Evolutionary conservation across 495 filamentous ascomycete genomes (phyloP).

Genomic region (Tuber microsphaerosporum): DNA sequence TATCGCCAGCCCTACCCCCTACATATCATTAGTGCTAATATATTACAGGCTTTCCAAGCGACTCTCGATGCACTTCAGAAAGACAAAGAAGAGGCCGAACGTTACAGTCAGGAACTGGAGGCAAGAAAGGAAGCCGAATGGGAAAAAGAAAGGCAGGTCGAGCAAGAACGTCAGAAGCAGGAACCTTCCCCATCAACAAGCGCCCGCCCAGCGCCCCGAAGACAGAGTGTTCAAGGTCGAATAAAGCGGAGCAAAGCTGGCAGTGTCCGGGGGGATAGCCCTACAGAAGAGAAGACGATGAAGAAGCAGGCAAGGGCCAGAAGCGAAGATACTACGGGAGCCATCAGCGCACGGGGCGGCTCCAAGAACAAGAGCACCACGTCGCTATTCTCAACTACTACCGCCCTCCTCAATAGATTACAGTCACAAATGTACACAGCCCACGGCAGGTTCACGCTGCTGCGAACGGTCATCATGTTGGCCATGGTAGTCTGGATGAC

Average conservation of each 20-base stretch:
- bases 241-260: constrained; percentile 14
- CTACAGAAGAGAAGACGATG: constrained; percentile 4
- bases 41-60: constrained; percentile 28
- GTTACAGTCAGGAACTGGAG: constrained; percentile 44
- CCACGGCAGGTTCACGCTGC: constrained; percentile 44
- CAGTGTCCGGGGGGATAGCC: constrained; percentile 11
- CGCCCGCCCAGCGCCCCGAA: constrained; percentile 14
- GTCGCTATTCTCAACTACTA: constrained; percentile 56
- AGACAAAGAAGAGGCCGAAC: constrained; percentile 53
- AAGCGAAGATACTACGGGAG: constrained; percentile 5
- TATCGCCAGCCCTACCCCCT: constrained; percentile 23
- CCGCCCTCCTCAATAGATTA: constrained; percentile 55
- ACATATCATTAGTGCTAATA: constrained; percentile 5
- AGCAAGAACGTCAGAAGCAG: constrained; percentile 16
- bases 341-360: constrained; percentile 20
- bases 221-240: constrained; percentile 16
- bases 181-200: constrained; percentile 16
- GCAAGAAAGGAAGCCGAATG: constrained; percentile 30
- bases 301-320: constrained; percentile 2
- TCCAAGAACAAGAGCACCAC: constrained; percentile 50
- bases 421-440: constrained; percentile 35
- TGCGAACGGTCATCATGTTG: constrained; percentile 72
- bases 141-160: constrained; percentile 15
- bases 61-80: constrained; percentile 38
- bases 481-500: constrained; percentile 73